Percentiles rank a stretch among this genome's conserved stretches.
Evolutionary conservation across 2,329 filamentous ascomycete genomes (phyloP).

Genomic region (Neodidymelliopsis sp.): DNA sequence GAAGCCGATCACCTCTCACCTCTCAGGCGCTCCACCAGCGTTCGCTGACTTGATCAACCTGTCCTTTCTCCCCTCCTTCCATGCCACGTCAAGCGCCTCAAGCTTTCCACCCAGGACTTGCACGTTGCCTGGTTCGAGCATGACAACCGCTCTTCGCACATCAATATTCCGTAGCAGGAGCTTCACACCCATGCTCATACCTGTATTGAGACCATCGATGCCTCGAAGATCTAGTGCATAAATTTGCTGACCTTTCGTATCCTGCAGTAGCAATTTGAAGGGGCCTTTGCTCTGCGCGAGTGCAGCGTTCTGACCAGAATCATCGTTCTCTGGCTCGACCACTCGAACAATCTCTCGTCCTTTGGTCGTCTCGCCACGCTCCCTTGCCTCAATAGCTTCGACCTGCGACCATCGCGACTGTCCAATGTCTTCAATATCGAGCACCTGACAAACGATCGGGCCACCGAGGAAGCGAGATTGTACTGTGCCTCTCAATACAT

Average conservation of each 20-base stretch:
- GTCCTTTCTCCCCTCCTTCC: constrained; percentile 75
- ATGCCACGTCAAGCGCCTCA: constrained; percentile 78
- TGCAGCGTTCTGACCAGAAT: constrained; percentile 34
- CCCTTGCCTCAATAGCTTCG: constrained; percentile 77
- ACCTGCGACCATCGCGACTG: constrained; percentile 85
- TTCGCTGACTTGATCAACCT: constrained; percentile 68
- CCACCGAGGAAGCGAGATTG: constrained; percentile 65
- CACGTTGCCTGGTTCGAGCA: constrained; percentile 74
- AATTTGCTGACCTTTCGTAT: constrained; percentile 70
- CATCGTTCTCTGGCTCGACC: constrained; percentile 59
- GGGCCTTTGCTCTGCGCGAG: constrained; percentile 62
- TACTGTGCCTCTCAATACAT: constrained; percentile 62
- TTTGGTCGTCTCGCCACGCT: constrained; percentile 74
- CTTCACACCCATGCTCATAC: constrained; percentile 81
- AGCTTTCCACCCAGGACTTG: constrained; percentile 88
- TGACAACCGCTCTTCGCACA: constrained; percentile 77
- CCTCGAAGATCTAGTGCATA: constrained; percentile 76
- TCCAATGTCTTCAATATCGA: constrained; percentile 85
- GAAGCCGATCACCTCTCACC: background rate
- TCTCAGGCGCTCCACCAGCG: constrained; percentile 12
- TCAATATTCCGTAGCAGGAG: constrained; percentile 72
- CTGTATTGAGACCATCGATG: constrained; percentile 70
- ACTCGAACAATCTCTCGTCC: constrained; percentile 85
- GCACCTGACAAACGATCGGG: constrained; percentile 78
- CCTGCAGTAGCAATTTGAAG: constrained; percentile 84